A percentile compares a stretch with the other conserved stretches of the same genome.
Conservation (phyloP, 305 asterid species). For the Nicotiana rustica region DNA sequence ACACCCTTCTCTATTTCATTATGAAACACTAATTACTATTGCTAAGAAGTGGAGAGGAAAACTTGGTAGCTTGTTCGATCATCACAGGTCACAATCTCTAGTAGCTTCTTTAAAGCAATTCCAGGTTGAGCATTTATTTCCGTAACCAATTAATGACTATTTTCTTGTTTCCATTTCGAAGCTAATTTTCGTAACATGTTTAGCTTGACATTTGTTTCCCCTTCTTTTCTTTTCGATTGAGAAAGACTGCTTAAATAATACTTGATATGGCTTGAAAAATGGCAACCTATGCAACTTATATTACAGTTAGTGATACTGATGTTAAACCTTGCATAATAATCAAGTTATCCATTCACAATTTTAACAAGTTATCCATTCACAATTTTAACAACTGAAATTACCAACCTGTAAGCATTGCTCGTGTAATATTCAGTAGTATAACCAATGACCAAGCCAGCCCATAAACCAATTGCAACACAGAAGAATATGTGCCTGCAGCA, state of each 20-base stretch:
- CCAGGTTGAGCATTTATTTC: neutral
- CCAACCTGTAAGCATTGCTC: conserved; percentile 44
- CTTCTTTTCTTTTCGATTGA: neutral
- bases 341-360: neutral
- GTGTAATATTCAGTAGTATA: conserved; percentile 43
- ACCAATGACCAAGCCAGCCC: conserved; percentile 45
- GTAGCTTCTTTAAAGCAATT: neutral
- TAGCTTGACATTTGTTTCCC: neutral
- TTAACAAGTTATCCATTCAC: neutral
- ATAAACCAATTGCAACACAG: conserved; percentile 43
- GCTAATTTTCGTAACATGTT: neutral
- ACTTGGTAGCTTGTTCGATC: neutral
- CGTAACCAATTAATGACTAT: neutral
- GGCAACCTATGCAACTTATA: neutral
- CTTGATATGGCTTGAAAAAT: neutral
- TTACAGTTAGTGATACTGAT: neutral
- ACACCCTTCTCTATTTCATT: neutral
- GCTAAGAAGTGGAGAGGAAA: neutral
- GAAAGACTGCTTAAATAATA: neutral
- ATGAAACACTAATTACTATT: neutral
- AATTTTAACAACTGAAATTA: conserved; percentile 4
- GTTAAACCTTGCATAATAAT: neutral
- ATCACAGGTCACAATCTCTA: neutral
- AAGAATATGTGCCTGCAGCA: conserved; percentile 44
- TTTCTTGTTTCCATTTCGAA: neutral